Percentiles rank a stretch among this genome's conserved stretches.
Evolutionary conservation across 192 early-diverging fungal genomes (phyloP).

Genomic region (Linnemannia hyalina): DNA sequence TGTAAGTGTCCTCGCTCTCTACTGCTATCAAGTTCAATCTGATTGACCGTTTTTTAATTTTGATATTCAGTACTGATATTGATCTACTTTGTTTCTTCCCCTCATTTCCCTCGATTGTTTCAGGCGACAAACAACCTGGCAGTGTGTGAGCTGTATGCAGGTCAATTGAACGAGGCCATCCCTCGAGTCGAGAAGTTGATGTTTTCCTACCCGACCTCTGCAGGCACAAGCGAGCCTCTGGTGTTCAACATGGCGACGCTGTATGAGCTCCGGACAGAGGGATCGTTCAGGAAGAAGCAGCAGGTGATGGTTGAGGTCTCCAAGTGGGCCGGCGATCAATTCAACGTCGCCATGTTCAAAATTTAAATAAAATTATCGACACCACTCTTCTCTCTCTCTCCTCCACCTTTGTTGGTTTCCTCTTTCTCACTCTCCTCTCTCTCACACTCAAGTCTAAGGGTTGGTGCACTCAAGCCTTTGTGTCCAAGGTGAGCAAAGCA

Average conservation of each 20-base stretch:
- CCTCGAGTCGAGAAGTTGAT: constrained; percentile 56
- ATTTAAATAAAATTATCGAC: constrained; percentile 13
- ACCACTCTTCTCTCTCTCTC: background rate
- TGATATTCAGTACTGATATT: background rate
- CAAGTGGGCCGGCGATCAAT: constrained; percentile 65
- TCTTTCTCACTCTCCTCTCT: background rate
- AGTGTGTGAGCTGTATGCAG: constrained; percentile 65
- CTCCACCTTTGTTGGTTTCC: background rate
- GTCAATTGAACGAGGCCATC: constrained; percentile 60
- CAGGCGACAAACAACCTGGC: constrained; percentile 64
- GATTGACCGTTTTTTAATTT: background rate
- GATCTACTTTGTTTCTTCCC: background rate
- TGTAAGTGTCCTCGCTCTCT: constrained; percentile 24
- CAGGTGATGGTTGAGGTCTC: constrained; percentile 58
- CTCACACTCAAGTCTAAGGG: no score
- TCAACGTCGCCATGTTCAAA: constrained; percentile 63
- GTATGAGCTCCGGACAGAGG: constrained; percentile 64
- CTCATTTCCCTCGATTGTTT: constrained; percentile 2
- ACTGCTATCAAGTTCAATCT: background rate
- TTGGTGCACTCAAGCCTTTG: background rate
- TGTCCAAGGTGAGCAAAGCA: background rate
- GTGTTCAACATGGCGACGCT: constrained; percentile 68
- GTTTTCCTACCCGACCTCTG: constrained; percentile 57
- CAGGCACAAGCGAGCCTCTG: constrained; percentile 60
- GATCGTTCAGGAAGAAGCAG: constrained; percentile 56